phyloP scores from a whole-genome alignment of 2,329 filamentous ascomycete genomes.

The Aspergillus fumigatiaffinis region DNA sequence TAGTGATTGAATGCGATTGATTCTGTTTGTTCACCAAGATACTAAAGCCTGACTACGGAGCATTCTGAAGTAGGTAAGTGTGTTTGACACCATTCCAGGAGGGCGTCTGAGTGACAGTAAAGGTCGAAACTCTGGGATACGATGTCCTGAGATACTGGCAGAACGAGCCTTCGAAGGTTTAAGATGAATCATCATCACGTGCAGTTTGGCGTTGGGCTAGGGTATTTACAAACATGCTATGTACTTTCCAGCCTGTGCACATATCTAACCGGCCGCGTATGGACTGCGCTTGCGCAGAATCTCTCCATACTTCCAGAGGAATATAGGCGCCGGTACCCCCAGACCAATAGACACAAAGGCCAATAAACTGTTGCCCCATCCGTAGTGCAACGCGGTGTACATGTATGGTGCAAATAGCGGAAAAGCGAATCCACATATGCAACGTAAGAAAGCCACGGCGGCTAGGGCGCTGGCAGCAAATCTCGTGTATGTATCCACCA shows the following conservation, averaged over 20 bases:
- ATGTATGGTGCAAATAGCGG: conserved; percentile 42
- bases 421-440: conserved; percentile 39
- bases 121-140: no score
- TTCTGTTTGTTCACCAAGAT: neutral
- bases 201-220: neutral
- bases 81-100: no score
- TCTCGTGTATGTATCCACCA: conserved; percentile 39
- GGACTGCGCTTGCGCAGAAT: conserved; percentile 44
- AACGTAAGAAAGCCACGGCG: conserved; percentile 32
- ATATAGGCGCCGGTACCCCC: conserved; percentile 46
- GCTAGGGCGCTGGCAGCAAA: conserved; percentile 40
- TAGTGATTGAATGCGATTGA: neutral
- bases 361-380: conserved; percentile 41
- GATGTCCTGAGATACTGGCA: no score
- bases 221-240: neutral
- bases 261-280: conserved; percentile 41
- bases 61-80: no score
- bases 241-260: neutral
- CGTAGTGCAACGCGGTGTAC: conserved; percentile 35
- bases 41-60: no score
- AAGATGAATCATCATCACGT: neutral
- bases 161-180: no score
- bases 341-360: conserved; percentile 38
- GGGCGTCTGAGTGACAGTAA: no score
- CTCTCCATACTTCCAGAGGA: conserved; percentile 51